phyloP scores from a whole-genome alignment of 2,329 filamentous ascomycete genomes.

The Trichoderma afroharzianum region DNA sequence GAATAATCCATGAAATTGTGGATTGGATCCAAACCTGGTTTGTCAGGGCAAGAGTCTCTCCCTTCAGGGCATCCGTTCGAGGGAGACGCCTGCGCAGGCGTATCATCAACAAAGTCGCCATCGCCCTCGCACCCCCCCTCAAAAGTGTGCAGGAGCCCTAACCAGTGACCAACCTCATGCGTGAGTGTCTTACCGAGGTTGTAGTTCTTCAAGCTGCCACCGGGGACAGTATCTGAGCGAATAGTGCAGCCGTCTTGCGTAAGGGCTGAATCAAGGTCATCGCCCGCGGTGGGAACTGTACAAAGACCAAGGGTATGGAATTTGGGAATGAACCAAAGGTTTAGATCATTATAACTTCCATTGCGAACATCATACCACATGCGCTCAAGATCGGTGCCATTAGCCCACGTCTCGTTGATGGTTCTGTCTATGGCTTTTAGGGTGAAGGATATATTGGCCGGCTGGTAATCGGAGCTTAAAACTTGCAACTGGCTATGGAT shows the following conservation, averaged over 20 bases:
- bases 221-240: constrained; percentile 18
- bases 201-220: constrained; percentile 29
- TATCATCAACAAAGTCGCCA: constrained; percentile 39
- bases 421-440: constrained; percentile 41
- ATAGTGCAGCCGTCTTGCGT: constrained; percentile 24
- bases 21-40: constrained; percentile 26
- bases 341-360: constrained; percentile 39
- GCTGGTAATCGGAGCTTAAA: constrained; percentile 42
- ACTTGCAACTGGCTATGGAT: constrained; percentile 37
- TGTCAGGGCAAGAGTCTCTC: constrained; percentile 28
- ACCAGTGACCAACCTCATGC: constrained; percentile 45
- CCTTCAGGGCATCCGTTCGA: constrained; percentile 31
- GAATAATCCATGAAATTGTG: constrained; percentile 30
- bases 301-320: constrained; percentile 34
- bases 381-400: constrained; percentile 31
- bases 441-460: constrained; percentile 42
- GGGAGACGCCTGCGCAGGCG: constrained; percentile 30
- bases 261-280: constrained; percentile 3
- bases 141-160: constrained; percentile 43
- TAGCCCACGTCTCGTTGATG: constrained; percentile 44
- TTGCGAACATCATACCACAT: constrained; percentile 38
- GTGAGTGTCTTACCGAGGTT: constrained; percentile 25
- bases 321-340: constrained; percentile 42
- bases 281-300: constrained; percentile 37
- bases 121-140: constrained; percentile 31